These are phyloP conservation scores for Agaricus subrufescens DNA, from an alignment of 768 basidiomycete genomes.

Conservation along the genomic window DNA sequence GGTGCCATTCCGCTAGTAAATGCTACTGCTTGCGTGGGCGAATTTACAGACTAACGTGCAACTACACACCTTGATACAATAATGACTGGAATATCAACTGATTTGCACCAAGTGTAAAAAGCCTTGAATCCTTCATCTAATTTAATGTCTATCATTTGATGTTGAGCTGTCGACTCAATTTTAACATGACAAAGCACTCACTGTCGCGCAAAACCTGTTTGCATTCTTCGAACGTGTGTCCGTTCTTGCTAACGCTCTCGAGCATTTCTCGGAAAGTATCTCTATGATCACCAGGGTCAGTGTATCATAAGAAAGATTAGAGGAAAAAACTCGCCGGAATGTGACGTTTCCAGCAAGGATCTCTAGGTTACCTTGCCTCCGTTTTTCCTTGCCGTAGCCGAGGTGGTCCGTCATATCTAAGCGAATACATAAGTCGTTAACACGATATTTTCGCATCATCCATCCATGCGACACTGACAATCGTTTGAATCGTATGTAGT, in stretches of 20 bases:
- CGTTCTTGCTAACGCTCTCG: slow-evolving; percentile 66
- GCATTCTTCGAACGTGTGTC: slow-evolving; percentile 83
- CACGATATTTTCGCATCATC: not conserved
- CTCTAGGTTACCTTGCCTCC: slow-evolving; percentile 70
- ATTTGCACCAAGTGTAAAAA: slow-evolving; percentile 83
- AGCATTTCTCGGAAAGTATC: slow-evolving; percentile 90
- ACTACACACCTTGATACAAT: slow-evolving; percentile 79
- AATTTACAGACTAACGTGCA: no score
- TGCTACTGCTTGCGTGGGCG: no score
- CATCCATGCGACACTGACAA: slow-evolving; percentile 40
- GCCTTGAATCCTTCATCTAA: slow-evolving; percentile 87
- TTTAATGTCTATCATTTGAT: slow-evolving; percentile 57
- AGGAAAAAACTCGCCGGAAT: slow-evolving; percentile 52
- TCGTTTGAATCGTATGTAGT: slow-evolving; percentile 92
- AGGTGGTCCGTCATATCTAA: slow-evolving; percentile 86
- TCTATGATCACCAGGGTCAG: slow-evolving; percentile 30
- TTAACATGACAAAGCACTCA: slow-evolving; percentile 21
- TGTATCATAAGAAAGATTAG: not conserved
- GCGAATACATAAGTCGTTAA: not conserved
- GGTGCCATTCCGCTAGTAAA: slow-evolving; percentile 82
- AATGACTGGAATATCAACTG: slow-evolving; percentile 77
- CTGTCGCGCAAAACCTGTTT: slow-evolving; percentile 69
- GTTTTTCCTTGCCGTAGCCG: slow-evolving; percentile 74
- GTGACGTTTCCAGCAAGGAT: slow-evolving; percentile 61
- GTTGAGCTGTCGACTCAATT: slow-evolving; percentile 1